phyloP scores from a whole-genome alignment of 805 yeast genomes.

The Kuraishia cidri region DNA sequence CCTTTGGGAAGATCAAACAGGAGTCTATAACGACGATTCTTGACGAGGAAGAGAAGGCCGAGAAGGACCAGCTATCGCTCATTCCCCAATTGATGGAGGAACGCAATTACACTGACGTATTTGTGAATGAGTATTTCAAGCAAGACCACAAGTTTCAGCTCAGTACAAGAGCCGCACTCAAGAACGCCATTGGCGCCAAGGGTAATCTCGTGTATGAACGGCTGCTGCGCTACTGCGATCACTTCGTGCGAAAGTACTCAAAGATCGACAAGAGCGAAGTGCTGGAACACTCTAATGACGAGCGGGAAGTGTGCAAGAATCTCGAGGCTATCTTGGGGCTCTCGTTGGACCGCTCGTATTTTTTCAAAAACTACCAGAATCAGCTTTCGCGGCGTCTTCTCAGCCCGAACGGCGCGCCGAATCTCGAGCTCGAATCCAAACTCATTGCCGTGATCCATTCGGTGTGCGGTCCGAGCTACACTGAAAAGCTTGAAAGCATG shows the following conservation, averaged over 20 bases:
- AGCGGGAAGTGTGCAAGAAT: neutral
- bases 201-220: neutral
- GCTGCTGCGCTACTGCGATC: neutral
- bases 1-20: neutral
- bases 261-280: neutral
- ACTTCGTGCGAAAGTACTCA: neutral
- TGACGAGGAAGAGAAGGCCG: no score
- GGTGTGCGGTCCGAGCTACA: neutral
- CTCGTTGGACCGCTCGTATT: neutral
- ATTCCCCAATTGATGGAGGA: no score
- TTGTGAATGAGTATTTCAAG: no score
- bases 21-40: neutral
- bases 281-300: neutral
- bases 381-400: conserved; percentile 2
- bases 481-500: neutral
- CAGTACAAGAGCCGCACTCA: neutral
- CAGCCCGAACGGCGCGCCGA: neutral
- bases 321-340: neutral
- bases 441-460: neutral
- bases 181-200: neutral
- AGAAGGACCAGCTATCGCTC: no score
- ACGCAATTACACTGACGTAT: no score
- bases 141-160: no score
- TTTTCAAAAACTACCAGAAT: neutral
- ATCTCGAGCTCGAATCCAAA: neutral